Base-by-base conservation (phyloP, 371 early-diverging fungal species). In the Chytridium lagenaria region DNA sequence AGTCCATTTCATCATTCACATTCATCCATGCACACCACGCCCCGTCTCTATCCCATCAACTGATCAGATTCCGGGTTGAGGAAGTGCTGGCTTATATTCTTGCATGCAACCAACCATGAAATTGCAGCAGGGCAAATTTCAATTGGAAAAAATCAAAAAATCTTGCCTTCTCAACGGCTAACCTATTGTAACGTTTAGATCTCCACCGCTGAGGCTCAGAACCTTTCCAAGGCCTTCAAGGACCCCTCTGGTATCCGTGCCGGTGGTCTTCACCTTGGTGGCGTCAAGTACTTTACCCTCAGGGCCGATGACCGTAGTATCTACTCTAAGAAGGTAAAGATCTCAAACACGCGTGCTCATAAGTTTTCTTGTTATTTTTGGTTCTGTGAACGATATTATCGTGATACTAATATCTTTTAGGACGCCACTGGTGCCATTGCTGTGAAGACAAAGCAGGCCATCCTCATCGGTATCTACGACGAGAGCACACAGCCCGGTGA, bases 391-490 rank as follows among this genome's bases (percentile, higher is more conserved):
- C 23, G 26, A 26, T 16, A 16, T 16, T 55, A 16, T 55, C 26
- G 16, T 55, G 26, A 55, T 44, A 44, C n/a, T n/a, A n/a, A n/a
- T n/a, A n/a, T n/a, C 26, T 15, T 50, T 12, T 81, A 95, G 94
- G 87, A 86, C 26, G 72, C 85, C 36, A 86, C 84, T 68, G 95
- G 95, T 80, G 84, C 90, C 69, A 80, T 87, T 80, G 82, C 87
- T 72, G 92, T 89, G 69, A 95, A 95, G 89, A 94, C 96, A n/a
- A 85, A 75, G 23, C 90, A 92, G 79, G 88, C 93, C 59, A 76
- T 96, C 50, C 78, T 97, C 55, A 78, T 96, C 73, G 95, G 91
- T 67, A 69, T 82, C 65, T 93, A 94, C 77, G 84, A 80, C 40
- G 90, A 92, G 69, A 75, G 78, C 71, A 81, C 87, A 34, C 88